Base-by-base conservation (phyloP, 306 rosid species). In the Dryas drummondii region DNA sequence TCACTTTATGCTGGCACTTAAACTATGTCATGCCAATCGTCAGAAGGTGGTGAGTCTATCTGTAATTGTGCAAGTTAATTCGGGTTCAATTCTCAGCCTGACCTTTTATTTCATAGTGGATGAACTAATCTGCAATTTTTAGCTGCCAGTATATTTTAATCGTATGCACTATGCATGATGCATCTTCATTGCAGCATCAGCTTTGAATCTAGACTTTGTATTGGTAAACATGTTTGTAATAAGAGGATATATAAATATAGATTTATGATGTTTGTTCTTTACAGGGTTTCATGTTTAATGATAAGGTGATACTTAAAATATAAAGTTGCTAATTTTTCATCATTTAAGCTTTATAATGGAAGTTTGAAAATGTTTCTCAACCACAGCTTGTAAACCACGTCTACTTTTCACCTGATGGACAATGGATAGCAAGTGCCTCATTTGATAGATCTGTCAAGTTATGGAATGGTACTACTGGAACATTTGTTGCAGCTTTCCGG, bases 401-500 rank as follows among this genome's bases (percentile, higher is more conserved):
- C 42, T 87, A 83, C 81, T 94, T 94, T 83, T 94, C 99, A 27
- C 99, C 99, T 72, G 99, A 94, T 69, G 99, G 99, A 45, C 97
- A 87, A 89, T 94, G 99, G 97, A 78, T 94, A 63, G 97, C 99
- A 44, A 94, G 97, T 83, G 97, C 93, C 62, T 94, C 97, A 63
- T 94, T 94, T 73, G 99, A 94, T 77, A 92, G 89, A 78, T 94
- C 99, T 66, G 97, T 94, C 63, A 94, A 92, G 81, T 52, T 94
- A 73, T 92, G 97, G 99, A 81, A 81, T 7, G 73, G 97, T 60
- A 82, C 83, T 47, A 92, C 97, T 4, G 99, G 99, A 73, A 80
- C 84, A 73, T 94, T 94, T 75, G 87, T 90, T 41, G 84, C 93
- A 47, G 96, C 90, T 73, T 90, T 94, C 40, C 89, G 97, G 9